phyloP scores from a whole-genome alignment of 441 rosid species.

The Cnidoscolus chayamansa region DNA sequence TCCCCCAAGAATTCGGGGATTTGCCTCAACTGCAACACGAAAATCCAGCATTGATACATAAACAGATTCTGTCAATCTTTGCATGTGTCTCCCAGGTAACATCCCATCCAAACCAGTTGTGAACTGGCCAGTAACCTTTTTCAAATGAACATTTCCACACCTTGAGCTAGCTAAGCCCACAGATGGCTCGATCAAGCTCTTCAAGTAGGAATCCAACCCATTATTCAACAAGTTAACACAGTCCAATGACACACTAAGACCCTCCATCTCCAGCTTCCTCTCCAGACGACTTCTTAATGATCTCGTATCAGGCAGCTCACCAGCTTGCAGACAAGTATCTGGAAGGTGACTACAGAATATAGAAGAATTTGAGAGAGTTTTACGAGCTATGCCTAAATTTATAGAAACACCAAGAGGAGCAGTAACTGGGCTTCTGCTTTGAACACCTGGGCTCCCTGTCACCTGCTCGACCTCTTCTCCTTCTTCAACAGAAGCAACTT shows the following conservation, averaged over 20 bases:
- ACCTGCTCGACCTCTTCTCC: constrained; percentile 94
- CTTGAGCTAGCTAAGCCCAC: constrained; percentile 49
- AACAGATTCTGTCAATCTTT: constrained; percentile 25
- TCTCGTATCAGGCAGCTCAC: constrained; percentile 68
- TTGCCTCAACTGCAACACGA: constrained; percentile 56
- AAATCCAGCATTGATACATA: constrained; percentile 53
- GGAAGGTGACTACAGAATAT: constrained; percentile 17
- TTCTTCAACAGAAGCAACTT: constrained; percentile 79
- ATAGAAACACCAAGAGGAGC: constrained; percentile 76
- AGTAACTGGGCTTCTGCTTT: constrained; percentile 67
- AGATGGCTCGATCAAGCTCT: constrained; percentile 65
- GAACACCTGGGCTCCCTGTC: constrained; percentile 62
- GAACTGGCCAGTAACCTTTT: constrained; percentile 22
- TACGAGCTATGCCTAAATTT: constrained; percentile 39
- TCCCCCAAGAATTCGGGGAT: constrained; percentile 71
- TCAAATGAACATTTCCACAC: constrained; percentile 27
- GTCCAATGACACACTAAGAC: constrained; percentile 44
- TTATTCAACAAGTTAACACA: constrained; percentile 62
- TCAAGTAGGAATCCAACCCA: constrained; percentile 59
- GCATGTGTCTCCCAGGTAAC: constrained; percentile 25
- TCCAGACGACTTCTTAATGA: constrained; percentile 54
- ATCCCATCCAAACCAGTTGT: constrained; percentile 19
- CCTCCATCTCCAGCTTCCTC: constrained; percentile 57
- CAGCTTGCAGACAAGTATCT: constrained; percentile 45
- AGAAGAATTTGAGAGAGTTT: constrained; percentile 31